A percentile compares a stretch with the other conserved stretches of the same genome.
These are phyloP conservation scores for Podospora pseudocomata DNA, from an alignment of 495 filamentous ascomycete species.

Conservation along the genomic window DNA sequence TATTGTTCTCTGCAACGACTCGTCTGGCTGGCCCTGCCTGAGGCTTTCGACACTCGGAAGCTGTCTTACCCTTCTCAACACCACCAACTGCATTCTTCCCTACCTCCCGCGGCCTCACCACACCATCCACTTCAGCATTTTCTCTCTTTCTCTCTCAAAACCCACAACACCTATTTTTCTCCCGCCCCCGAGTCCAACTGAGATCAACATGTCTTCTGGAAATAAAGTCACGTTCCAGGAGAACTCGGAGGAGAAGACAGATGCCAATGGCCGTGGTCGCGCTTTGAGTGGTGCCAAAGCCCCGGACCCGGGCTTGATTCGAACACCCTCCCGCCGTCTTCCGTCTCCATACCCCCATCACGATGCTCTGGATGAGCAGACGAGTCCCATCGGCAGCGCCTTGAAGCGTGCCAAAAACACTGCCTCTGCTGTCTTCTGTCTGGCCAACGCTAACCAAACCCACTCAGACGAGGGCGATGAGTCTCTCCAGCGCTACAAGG, in stretches of 20 bases:
- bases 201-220: slow-evolving; percentile 13
- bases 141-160: not conserved
- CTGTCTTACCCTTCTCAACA: not conserved
- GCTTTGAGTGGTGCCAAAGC: not conserved
- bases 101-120: not conserved
- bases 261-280: not conserved
- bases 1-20: not conserved
- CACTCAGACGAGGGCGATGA: slow-evolving; percentile 69
- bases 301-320: slow-evolving; percentile 4
- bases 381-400: not conserved
- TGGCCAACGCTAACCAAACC: not conserved
- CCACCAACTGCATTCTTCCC: not conserved
- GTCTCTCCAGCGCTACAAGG: slow-evolving; percentile 94
- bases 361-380: not conserved
- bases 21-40: slow-evolving; percentile 4
- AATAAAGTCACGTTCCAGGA: slow-evolving; percentile 14
- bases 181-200: not conserved
- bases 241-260: not conserved
- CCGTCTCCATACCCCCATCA: slow-evolving; percentile 16
- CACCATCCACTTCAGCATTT: not conserved
- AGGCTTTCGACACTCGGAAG: not conserved
- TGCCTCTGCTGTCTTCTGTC: not conserved
- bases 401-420: slow-evolving; percentile 5
- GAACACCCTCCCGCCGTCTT: slow-evolving; percentile 9
- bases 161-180: not conserved